A percentile compares a stretch with the other conserved stretches of the same genome.
These are phyloP conservation scores for Citrullus colocynthis DNA, from an alignment of 306 rosid genomes.

Conservation along the genomic window DNA sequence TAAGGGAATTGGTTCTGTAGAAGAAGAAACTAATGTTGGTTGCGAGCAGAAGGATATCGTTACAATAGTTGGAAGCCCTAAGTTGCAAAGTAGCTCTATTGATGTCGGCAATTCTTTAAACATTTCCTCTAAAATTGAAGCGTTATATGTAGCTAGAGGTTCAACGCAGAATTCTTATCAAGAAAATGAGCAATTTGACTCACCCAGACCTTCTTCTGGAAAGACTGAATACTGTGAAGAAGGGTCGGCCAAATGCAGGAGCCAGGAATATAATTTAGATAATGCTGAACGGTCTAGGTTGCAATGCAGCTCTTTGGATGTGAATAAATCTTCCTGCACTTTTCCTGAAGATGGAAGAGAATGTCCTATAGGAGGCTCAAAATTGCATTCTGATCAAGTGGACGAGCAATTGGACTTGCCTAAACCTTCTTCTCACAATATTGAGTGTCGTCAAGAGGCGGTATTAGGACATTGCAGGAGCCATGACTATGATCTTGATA, in stretches of 20 bases:
- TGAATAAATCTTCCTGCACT: constrained; percentile 17
- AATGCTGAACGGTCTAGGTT: constrained; percentile 20
- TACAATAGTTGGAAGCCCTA: constrained; percentile 33
- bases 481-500: constrained; percentile 45
- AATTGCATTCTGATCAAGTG: constrained; percentile 18
- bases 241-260: constrained; percentile 16
- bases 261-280: constrained; percentile 48
- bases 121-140: constrained; percentile 15
- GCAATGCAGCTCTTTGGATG: constrained; percentile 24
- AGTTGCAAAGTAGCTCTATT: constrained; percentile 16
- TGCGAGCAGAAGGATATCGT: constrained; percentile 14
- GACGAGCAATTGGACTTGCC: constrained; percentile 18
- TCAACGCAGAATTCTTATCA: constrained; percentile 12
- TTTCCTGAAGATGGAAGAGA: constrained; percentile 14
- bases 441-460: neutral
- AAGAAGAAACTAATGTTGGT: constrained; percentile 20
- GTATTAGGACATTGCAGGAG: constrained; percentile 19
- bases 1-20: constrained; percentile 20
- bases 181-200: constrained; percentile 20
- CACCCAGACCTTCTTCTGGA: constrained; percentile 23
- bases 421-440: constrained; percentile 27
- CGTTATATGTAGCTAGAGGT: neutral
- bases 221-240: constrained; percentile 11
- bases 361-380: constrained; percentile 3
- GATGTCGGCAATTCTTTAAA: constrained; percentile 19